These are phyloP conservation scores for Atkinsonella hypoxylon DNA, from an alignment of 2,329 filamentous ascomycete species.

Conservation along the genomic window DNA sequence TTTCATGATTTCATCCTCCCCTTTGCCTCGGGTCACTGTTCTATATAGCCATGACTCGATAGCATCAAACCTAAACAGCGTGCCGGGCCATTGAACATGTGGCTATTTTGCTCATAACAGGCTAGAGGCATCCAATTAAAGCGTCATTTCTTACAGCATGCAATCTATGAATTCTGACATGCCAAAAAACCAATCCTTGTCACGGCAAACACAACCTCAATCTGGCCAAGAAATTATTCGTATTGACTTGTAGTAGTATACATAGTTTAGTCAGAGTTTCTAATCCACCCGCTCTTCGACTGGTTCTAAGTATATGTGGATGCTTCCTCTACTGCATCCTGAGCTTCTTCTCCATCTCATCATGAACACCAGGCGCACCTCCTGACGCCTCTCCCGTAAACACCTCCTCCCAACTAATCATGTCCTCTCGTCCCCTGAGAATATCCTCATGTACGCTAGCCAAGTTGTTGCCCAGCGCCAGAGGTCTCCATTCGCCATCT, in stretches of 20 bases:
- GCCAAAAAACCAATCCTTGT: too few species aligned
- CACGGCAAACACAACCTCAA: too few species aligned
- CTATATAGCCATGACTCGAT: background rate
- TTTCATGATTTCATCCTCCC: conserved; percentile 12
- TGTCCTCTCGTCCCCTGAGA: conserved; percentile 63
- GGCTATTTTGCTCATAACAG: conserved; percentile 10
- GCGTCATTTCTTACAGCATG: background rate
- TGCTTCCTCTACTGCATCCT: conserved; percentile 48
- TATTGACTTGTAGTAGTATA: background rate
- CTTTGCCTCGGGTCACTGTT: conserved; percentile 1
- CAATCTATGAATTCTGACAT: background rate
- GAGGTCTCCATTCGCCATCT: conserved; percentile 68
- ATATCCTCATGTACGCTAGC: conserved; percentile 81
- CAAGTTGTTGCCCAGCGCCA: conserved; percentile 47
- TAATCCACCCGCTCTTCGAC: background rate
- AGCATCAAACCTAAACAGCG: background rate
- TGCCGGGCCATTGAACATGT: background rate
- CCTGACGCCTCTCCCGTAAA: conserved; percentile 69
- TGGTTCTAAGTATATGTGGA: background rate
- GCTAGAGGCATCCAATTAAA: conserved; percentile 13
- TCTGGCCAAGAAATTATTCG: too few species aligned
- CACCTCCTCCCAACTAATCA: conserved; percentile 86
- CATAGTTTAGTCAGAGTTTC: background rate
- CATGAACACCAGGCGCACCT: conserved; percentile 62
- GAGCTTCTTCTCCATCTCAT: conserved; percentile 88